Conservation (phyloP, 805 yeast genomes). For the Wickerhamiella parazyma region DNA sequence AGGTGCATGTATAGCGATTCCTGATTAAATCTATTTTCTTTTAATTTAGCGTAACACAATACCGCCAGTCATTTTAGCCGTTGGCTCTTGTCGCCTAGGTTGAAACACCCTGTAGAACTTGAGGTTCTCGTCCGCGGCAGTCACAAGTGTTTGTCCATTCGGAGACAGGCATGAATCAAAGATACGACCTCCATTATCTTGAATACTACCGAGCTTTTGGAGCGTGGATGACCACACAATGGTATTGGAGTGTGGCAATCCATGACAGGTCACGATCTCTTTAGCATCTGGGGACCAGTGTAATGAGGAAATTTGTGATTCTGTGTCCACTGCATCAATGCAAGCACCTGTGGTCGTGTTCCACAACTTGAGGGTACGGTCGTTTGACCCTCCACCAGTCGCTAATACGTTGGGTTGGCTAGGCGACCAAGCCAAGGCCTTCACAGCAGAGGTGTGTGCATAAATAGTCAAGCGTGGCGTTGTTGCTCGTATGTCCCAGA, state of each 20-base stretch:
- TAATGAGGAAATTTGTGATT: conserved; percentile 86
- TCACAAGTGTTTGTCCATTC: conserved; percentile 79
- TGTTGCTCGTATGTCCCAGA: conserved; percentile 74
- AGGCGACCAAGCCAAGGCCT: conserved; percentile 93
- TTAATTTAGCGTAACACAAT: background rate
- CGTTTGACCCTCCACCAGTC: conserved; percentile 95
- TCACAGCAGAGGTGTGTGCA: conserved; percentile 85
- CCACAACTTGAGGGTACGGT: conserved; percentile 86
- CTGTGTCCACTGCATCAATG: conserved; percentile 76
- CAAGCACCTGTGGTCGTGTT: conserved; percentile 82
- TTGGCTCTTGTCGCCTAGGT: conserved; percentile 11
- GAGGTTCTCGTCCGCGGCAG: conserved; percentile 92
- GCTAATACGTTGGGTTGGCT: conserved; percentile 69
- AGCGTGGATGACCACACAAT: conserved; percentile 71
- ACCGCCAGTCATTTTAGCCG: background rate
- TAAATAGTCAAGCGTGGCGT: conserved; percentile 62
- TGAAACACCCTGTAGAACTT: conserved; percentile 92
- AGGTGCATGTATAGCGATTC: background rate
- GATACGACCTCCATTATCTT: conserved; percentile 85
- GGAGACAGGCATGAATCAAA: conserved; percentile 76
- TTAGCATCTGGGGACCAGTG: conserved; percentile 56
- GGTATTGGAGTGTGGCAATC: conserved; percentile 76
- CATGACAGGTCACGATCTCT: conserved; percentile 89
- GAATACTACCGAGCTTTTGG: conserved; percentile 78
- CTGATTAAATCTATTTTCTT: background rate